Conservation (phyloP, 1,284 basidiomycete genomes). For the Cystobasidium pallidum region DNA sequence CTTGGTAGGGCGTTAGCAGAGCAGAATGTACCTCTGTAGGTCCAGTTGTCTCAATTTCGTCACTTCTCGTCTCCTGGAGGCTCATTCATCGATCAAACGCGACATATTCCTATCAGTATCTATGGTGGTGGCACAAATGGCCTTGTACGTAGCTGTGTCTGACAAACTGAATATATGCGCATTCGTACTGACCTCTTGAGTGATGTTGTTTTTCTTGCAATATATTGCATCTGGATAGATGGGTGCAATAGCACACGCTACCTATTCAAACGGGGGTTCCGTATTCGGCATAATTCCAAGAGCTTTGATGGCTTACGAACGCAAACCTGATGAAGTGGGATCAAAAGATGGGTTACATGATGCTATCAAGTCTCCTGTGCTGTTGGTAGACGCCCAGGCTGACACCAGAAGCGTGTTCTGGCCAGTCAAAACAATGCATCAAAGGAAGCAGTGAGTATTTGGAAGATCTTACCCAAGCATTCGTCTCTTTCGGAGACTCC, state of each 20-base stretch:
- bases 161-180: no score
- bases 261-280: conserved; percentile 19
- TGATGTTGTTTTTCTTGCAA: no score
- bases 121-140: conserved; percentile 44
- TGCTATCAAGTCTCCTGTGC: conserved; percentile 23
- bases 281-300: conserved; percentile 40
- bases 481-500: no score
- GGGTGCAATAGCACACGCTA: conserved; percentile 39
- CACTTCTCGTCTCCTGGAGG: no score
- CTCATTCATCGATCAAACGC: no score
- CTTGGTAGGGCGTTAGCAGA: conserved; percentile 31
- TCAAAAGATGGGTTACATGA: conserved; percentile 6
- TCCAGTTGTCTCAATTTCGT: no score
- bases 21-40: conserved; percentile 33
- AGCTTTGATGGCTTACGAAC: conserved; percentile 42
- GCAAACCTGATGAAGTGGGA: conserved; percentile 11
- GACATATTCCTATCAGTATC: conserved; percentile 10
- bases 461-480: no score
- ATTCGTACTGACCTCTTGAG: no score
- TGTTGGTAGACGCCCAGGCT: conserved; percentile 11
- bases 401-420: conserved; percentile 29
- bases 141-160: conserved; percentile 10
- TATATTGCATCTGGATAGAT: conserved; percentile 15
- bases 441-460: conserved; percentile 37
- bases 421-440: conserved; percentile 41